Percentiles rank a stretch among this genome's conserved stretches.
Conservation (phyloP, 2,329 filamentous ascomycete genomes). For the Calonectria leucothoes region DNA sequence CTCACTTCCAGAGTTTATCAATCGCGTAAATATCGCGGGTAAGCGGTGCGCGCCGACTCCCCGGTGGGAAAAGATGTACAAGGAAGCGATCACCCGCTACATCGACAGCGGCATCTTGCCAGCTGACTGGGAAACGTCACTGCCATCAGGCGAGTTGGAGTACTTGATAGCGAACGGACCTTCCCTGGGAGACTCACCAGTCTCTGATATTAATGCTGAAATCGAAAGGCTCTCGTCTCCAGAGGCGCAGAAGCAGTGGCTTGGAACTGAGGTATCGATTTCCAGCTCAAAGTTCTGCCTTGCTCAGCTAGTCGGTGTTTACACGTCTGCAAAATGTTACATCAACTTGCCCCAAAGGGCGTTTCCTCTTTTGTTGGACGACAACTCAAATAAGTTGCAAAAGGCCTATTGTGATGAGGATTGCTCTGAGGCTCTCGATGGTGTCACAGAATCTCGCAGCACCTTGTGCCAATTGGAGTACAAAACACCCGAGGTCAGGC, state of each 20-base stretch:
- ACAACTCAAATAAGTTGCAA: not conserved
- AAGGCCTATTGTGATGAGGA: not conserved
- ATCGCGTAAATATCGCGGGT: not conserved
- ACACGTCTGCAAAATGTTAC: not conserved
- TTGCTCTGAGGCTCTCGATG: not conserved
- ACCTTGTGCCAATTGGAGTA: not conserved
- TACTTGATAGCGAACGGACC: conserved; percentile 4
- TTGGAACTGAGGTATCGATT: not conserved
- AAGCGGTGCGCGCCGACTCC: not conserved
- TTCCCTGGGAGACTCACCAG: not conserved
- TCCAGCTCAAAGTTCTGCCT: not conserved
- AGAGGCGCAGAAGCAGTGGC: not conserved
- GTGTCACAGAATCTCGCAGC: not conserved
- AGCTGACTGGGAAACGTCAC: not conserved
- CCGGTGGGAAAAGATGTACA: not conserved
- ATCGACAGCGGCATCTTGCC: not conserved
- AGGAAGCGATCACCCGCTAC: not conserved
- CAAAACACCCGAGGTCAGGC: not conserved
- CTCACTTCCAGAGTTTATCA: conserved; percentile 7
- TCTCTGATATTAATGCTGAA: not conserved
- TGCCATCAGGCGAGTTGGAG: conserved; percentile 3
- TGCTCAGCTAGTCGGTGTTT: not conserved
- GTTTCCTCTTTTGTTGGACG: not conserved
- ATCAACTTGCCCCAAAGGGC: not conserved
- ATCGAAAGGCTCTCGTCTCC: not conserved